Base-by-base conservation (phyloP, 2,329 filamentous ascomycete genomes). In the Alternaria ventricosa region DNA sequence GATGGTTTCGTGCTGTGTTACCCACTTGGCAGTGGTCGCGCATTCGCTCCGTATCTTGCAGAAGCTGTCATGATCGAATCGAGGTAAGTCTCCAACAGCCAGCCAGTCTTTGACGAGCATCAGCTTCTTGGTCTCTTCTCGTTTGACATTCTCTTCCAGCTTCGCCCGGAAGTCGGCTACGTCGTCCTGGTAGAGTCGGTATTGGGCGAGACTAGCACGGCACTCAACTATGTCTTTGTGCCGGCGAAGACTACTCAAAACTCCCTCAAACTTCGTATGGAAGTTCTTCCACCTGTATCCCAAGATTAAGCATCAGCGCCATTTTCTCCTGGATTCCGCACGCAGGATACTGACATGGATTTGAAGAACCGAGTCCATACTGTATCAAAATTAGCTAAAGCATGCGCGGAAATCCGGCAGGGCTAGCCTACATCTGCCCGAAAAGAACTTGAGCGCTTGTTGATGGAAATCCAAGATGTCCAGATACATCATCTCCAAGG, bases 11-110 rank as follows among this genome's bases (percentile, higher is more conserved):
- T 36, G 33, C 33, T 36, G 33, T 9, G 33, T 36, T 10, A 36
- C 1, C 33, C 33, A 36, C 4, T 1, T 36, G 33, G 33, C 4
- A n/a, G 33, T 36, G 33, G 33, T 36, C 8, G 33, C 15, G 33
- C 15, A 36, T 5, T 36, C 15, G 0, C 0, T 36, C 4, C 33
- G 33, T 36, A n/a, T 36, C 7, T 36, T 36, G 33, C 33, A n/a
- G 33, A 5, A 36, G 33, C 33, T 9, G 0, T 36, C 33, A 3
- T 36, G 33, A 5, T 36, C 33, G 15, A n/a, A 0, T 0, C 0
- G 33, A 36, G 33, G 8, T 36, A 1, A 0, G 0, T 36, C 33
- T 10, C 33, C 33, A 36, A 36, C 33, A n/a, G 33, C 33, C 0
- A 36, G 33, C 33, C 33, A 36, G 1, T 36, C 33, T 36, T 36